Conservation (phyloP, 2,329 filamentous ascomycete species). For the Fusarium sp. region DNA sequence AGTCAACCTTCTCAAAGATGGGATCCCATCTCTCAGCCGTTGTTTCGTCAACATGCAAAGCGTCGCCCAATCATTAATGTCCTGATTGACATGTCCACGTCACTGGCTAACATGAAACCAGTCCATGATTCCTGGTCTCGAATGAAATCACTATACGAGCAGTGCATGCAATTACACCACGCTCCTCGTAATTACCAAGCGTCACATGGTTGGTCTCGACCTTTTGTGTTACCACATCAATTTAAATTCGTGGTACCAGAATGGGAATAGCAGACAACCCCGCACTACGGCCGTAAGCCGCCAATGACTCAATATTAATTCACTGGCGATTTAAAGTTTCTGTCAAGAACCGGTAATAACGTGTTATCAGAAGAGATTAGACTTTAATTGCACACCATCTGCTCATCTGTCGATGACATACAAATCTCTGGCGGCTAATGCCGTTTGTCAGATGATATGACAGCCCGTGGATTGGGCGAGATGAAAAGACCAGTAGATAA, state of each 20-base stretch:
- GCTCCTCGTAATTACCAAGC: background rate
- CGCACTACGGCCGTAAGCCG: background rate
- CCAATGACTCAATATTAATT: background rate
- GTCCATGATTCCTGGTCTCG: too few relatives aligned
- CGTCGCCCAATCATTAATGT: too few relatives aligned
- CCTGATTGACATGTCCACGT: too few relatives aligned
- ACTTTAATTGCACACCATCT: background rate
- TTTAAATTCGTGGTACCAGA: background rate
- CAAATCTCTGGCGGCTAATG: background rate
- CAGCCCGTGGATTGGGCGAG: background rate
- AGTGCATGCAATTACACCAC: background rate
- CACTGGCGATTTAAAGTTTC: background rate
- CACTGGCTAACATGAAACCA: too few relatives aligned
- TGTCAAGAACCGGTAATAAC: background rate
- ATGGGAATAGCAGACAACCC: background rate
- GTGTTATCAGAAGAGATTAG: background rate
- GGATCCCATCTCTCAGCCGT: too few relatives aligned
- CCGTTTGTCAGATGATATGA: background rate
- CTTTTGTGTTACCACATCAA: background rate
- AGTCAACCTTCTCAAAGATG: too few relatives aligned
- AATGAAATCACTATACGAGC: background rate
- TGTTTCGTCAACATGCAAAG: too few relatives aligned
- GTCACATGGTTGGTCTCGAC: too few relatives aligned
- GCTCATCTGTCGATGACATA: background rate
- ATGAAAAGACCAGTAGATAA: background rate